Percentiles rank a stretch among this genome's conserved stretches.
Evolutionary conservation across 371 early-diverging fungal species (phyloP).

Genomic region (Lichtheimia ramosa): DNA sequence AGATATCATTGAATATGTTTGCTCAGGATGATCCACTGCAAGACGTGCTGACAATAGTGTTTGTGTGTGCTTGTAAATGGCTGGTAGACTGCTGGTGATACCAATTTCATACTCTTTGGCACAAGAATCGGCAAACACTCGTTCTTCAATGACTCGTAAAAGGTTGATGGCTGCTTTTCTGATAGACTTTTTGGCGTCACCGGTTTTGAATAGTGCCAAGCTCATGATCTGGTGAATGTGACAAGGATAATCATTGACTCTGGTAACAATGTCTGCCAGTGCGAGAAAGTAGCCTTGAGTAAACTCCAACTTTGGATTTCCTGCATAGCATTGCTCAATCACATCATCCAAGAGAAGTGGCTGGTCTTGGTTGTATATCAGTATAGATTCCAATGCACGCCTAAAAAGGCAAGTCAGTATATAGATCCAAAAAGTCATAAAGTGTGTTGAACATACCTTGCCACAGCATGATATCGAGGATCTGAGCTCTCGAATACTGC

Average conservation of each 20-base stretch:
- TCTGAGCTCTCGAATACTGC: slow-evolving; percentile 67
- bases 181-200: slow-evolving; percentile 72
- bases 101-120: slow-evolving; percentile 71
- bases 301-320: slow-evolving; percentile 58
- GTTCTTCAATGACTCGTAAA: slow-evolving; percentile 71
- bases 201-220: slow-evolving; percentile 81
- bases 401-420: slow-evolving; percentile 19
- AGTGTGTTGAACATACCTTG: slow-evolving; percentile 27
- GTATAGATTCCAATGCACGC: slow-evolving; percentile 62
- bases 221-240: slow-evolving; percentile 70
- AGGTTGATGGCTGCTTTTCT: slow-evolving; percentile 80
- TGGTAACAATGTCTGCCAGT: slow-evolving; percentile 64
- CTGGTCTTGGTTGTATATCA: slow-evolving; percentile 71
- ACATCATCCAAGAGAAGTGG: slow-evolving; percentile 65
- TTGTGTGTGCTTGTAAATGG: slow-evolving; percentile 83
- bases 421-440: not conserved
- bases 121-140: slow-evolving; percentile 65
- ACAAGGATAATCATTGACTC: slow-evolving; percentile 58
- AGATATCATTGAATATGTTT: slow-evolving; percentile 74
- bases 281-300: slow-evolving; percentile 79
- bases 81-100: slow-evolving; percentile 75
- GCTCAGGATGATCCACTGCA: slow-evolving; percentile 65
- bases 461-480: slow-evolving; percentile 42
- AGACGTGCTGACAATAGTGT: slow-evolving; percentile 66
- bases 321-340: slow-evolving; percentile 75